Conservation (phyloP, 495 filamentous ascomycete genomes). For the Massariosphaeria phaeospora region DNA sequence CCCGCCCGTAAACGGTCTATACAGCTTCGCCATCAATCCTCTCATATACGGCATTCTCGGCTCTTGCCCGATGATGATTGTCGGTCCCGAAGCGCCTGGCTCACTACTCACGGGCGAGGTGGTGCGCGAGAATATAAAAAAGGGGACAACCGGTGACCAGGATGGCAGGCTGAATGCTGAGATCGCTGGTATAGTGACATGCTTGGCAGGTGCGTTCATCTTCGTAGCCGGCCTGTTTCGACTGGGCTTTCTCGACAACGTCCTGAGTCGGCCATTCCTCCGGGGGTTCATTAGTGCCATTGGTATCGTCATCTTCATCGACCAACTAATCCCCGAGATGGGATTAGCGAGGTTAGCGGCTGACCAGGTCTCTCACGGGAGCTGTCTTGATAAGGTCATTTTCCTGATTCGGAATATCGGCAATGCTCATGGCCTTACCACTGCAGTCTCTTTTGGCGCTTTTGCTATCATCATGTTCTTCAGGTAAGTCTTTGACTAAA, state of each 20-base stretch:
- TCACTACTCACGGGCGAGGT: conserved; percentile 84
- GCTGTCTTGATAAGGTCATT: conserved; percentile 73
- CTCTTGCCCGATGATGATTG: conserved; percentile 86
- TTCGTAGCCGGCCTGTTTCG: conserved; percentile 75
- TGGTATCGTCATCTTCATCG: conserved; percentile 90
- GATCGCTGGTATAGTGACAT: conserved; percentile 84
- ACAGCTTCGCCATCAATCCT: conserved; percentile 88
- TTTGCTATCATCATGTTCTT: conserved; percentile 87
- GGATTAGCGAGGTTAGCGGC: conserved; percentile 64
- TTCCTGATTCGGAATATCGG: conserved; percentile 67
- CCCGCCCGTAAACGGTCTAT: conserved; percentile 91
- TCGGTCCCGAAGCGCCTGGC: conserved; percentile 92
- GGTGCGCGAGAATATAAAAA: conserved; percentile 69
- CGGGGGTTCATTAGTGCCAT: conserved; percentile 95
- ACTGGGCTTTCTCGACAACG: conserved; percentile 91
- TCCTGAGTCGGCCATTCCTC: conserved; percentile 86
- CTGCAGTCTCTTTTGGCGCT: conserved; percentile 66
- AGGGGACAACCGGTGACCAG: conserved; percentile 62
- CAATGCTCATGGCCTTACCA: conserved; percentile 67
- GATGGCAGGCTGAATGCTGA: conserved; percentile 66
- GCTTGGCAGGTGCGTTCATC: conserved; percentile 80
- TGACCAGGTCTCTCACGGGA: conserved; percentile 67
- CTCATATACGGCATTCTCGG: conserved; percentile 85
- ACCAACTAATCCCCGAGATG: conserved; percentile 87
- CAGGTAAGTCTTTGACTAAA: conserved; percentile 44